Evolutionary conservation across 805 yeast genomes (phyloP), one percentile per base, ranked within the genome.

Genomic region (Candida montana): DNA sequence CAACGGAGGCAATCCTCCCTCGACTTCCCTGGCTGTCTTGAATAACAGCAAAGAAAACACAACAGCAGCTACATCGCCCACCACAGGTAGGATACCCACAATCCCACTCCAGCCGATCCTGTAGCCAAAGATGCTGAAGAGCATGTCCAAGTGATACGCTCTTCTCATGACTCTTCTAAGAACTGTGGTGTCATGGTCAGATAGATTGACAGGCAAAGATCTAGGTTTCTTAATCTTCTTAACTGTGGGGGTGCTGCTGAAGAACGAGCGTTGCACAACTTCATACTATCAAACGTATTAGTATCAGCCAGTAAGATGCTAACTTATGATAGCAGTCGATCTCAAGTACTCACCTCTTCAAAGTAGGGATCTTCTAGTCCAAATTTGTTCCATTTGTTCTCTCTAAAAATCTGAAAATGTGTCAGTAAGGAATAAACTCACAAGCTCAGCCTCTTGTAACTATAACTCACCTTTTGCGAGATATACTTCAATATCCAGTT

Each of bases 141-240:
- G 67, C 71, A 80, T 75, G 54, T 86, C 95, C 52, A 83, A 65
- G 32, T 78, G 68, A 54, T 81, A 79, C 3, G 95, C 90, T 46
- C 74, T 68, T 43, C 74, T 65, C 47, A 77, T 67, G 37, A 84
- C 77, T 18, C 61, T 58, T 32, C 62, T 63, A 48, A 87, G 59
- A 0, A 82, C 62, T 13, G 54, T 54, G 26, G 63, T 59, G 54
- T 85, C 90, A 40, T 74, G 65, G 2, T 53, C 57, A 2, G 83
- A 72, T 15, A 84, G 55, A 1, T 79, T 78, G 10, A 63, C 68
- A 1, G 95, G 93, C 7, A 74, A 52, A 42, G 64, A 54, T 50
- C 72, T 67, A 15, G 50, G 51, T 27, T 29, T 49, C 42, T 47
- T 54, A 18, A 44, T 32, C 27, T 39, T 55, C 46, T 53, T 51